phyloP scores from a whole-genome alignment of 2,329 filamentous ascomycete genomes.

The Bipolaris sorokiniana region DNA sequence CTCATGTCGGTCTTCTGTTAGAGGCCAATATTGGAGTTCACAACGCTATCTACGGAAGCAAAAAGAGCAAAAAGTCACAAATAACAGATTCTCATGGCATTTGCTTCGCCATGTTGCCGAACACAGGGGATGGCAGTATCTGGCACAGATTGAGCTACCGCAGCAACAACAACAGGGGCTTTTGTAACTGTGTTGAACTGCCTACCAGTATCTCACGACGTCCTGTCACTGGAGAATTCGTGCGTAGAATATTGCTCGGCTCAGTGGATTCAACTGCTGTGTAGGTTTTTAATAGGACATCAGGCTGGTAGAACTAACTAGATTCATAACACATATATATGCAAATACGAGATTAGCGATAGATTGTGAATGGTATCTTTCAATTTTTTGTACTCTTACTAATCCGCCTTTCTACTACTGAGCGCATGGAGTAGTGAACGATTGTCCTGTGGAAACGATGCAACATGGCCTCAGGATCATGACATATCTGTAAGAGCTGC shows the following conservation, averaged over 20 bases:
- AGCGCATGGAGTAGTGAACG: conserved; percentile 13
- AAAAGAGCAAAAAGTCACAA: neutral
- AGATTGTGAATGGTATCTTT: neutral
- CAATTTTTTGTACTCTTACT: neutral
- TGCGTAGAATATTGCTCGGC: conserved; percentile 2
- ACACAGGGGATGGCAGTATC: neutral
- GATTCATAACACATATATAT: neutral
- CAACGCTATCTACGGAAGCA: neutral
- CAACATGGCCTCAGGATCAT: conserved; percentile 11
- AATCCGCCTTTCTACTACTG: conserved; percentile 7
- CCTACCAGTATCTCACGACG: neutral
- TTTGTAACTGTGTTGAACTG: conserved; percentile 7
- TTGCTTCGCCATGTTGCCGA: conserved; percentile 1
- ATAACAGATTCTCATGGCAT: neutral
- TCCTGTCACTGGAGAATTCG: conserved; percentile 2
- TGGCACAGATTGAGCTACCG: conserved; percentile 1
- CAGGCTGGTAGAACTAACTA: neutral
- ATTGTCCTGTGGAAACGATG: conserved; percentile 14
- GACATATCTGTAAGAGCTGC: conserved; percentile 1
- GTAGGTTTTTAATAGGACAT: neutral
- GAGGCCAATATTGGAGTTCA: conserved; percentile 1
- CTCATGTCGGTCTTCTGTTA: neutral
- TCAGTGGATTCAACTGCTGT: neutral
- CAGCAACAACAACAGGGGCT: conserved; percentile 1
- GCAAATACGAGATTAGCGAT: neutral